Percentiles rank a stretch among this genome's conserved stretches.
phyloP scores from a whole-genome alignment of 257 asterid species.

The Jasminum sambac region DNA sequence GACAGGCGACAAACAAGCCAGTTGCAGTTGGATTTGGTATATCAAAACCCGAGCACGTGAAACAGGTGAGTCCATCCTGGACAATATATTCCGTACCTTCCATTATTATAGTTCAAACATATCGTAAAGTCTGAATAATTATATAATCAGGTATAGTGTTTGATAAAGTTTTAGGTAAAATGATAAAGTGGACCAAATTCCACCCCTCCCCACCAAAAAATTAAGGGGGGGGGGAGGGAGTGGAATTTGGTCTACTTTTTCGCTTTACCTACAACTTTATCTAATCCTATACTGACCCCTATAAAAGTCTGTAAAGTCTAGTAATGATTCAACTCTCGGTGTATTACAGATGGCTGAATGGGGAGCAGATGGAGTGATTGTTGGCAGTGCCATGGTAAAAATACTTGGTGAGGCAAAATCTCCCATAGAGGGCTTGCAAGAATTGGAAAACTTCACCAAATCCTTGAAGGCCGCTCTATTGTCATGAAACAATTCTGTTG shows the following conservation, averaged over 20 bases:
- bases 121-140: no score
- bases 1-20: constrained; percentile 72
- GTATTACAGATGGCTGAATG: constrained; percentile 66
- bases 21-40: constrained; percentile 94
- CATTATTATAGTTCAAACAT: not conserved
- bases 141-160: no score
- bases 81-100: not conserved
- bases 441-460: constrained; percentile 59
- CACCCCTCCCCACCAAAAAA: no score
- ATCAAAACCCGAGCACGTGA: constrained; percentile 82
- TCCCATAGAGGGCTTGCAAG: constrained; percentile 79
- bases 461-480: constrained; percentile 64
- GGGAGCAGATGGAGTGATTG: constrained; percentile 97
- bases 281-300: no score
- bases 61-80: constrained; percentile 46
- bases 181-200: no score
- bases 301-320: no score
- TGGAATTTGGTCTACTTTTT: no score
- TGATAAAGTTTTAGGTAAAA: no score
- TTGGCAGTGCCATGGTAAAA: constrained; percentile 87
- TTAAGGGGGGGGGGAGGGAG: no score
- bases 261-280: no score
- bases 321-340: no score
- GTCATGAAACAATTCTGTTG: constrained; percentile 26
- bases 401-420: constrained; percentile 77